Evolutionary conservation across 345 rosid species (phyloP).

Genomic region (Dimocarpus longan): DNA sequence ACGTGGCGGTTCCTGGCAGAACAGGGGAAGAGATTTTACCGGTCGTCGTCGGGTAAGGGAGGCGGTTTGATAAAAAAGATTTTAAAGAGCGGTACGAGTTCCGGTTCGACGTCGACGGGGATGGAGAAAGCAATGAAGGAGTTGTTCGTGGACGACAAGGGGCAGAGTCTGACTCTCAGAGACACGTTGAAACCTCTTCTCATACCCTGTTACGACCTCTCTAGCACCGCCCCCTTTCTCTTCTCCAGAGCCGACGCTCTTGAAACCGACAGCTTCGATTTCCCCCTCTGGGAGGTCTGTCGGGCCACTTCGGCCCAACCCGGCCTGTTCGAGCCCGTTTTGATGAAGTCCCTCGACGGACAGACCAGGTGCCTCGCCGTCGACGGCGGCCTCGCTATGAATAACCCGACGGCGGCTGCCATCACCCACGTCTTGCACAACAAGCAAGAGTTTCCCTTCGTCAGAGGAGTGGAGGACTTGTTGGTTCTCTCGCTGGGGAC

Average conservation of each 20-base stretch:
- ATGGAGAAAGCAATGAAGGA: constrained; percentile 75
- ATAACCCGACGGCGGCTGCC: constrained; percentile 90
- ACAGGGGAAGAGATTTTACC: constrained; percentile 63
- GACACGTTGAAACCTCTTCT: constrained; percentile 91
- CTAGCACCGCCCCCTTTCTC: constrained; percentile 84
- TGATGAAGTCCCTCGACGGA: constrained; percentile 74
- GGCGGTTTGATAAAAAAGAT: constrained; percentile 51
- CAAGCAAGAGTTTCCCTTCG: constrained; percentile 97
- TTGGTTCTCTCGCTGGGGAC: constrained; percentile 79
- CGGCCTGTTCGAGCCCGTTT: constrained; percentile 67
- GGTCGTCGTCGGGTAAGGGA: constrained; percentile 23
- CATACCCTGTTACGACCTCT: constrained; percentile 88
- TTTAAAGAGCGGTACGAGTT: constrained; percentile 39
- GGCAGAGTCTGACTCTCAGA: constrained; percentile 60
- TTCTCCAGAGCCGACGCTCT: constrained; percentile 98
- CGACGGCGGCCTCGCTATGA: constrained; percentile 87
- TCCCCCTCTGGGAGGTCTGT: constrained; percentile 88
- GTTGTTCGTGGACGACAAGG: constrained; percentile 50
- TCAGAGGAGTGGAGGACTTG: constrained; percentile 93
- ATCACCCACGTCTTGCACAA: constrained; percentile 96
- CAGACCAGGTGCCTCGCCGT: constrained; percentile 78
- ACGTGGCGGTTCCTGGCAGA: constrained; percentile 88
- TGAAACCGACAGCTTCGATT: constrained; percentile 84
- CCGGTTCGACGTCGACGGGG: constrained; percentile 49
- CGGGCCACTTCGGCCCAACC: constrained; percentile 95